These are phyloP conservation scores for Suillus occidentalis DNA, from an alignment of 768 basidiomycete genomes.

Conservation along the genomic window DNA sequence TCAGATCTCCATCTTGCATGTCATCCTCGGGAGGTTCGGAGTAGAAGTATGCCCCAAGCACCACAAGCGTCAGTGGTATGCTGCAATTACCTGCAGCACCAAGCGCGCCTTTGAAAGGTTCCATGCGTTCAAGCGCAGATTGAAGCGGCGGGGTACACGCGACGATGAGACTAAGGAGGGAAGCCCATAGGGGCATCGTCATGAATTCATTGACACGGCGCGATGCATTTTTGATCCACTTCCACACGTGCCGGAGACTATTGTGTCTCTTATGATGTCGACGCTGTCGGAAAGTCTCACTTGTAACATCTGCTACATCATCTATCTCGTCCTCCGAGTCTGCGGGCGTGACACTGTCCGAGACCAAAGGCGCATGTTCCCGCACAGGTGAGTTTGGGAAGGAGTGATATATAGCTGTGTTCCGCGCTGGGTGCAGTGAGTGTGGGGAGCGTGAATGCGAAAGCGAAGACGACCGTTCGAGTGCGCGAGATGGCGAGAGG, in stretches of 20 bases:
- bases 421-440: conserved; percentile 25
- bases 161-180: conserved; percentile 70
- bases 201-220: not conserved
- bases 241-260: conserved; percentile 3
- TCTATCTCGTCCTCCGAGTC: conserved; percentile 17
- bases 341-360: not conserved
- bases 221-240: not conserved
- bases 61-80: conserved; percentile 86
- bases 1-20: conserved; percentile 12
- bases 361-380: not conserved
- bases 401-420: conserved; percentile 52
- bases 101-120: conserved; percentile 68
- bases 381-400: conserved; percentile 56
- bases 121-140: conserved; percentile 60
- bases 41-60: conserved; percentile 92
- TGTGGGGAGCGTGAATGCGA: not conserved
- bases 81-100: conserved; percentile 70
- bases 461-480: not conserved
- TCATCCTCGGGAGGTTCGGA: conserved; percentile 31
- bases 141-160: conserved; percentile 79
- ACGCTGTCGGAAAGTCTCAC: conserved; percentile 16
- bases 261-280: conserved; percentile 22
- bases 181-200: conserved; percentile 68
- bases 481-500: not conserved
- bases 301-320: conserved; percentile 18